Percentiles rank a stretch among this genome's conserved stretches.
Conservation (phyloP, 2,329 filamentous ascomycete genomes). For the Xylaria sp. region DNA sequence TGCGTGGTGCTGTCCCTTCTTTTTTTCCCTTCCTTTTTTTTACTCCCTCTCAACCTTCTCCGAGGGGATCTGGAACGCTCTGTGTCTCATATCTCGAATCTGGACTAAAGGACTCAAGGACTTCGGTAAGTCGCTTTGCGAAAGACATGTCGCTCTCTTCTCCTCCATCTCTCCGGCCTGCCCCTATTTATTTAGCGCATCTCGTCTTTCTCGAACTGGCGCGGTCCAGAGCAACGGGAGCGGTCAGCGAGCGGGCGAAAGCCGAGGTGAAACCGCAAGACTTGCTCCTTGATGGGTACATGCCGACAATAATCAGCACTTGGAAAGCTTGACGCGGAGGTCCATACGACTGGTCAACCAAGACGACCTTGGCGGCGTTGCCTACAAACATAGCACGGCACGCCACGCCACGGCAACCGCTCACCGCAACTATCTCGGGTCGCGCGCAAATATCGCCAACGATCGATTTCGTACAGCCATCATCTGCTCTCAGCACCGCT, state of each 20-base stretch:
- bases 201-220: slow-evolving; percentile 15
- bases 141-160: slow-evolving; percentile 32
- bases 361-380: slow-evolving; percentile 2
- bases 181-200: slow-evolving; percentile 11
- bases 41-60: slow-evolving; percentile 31
- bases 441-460: slow-evolving; percentile 24
- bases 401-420: slow-evolving; percentile 17
- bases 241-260: slow-evolving; percentile 2
- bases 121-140: slow-evolving; percentile 35
- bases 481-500: background rate
- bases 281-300: background rate
- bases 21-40: slow-evolving; percentile 41
- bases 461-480: background rate
- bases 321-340: slow-evolving; percentile 10
- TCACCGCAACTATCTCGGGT: slow-evolving; percentile 21
- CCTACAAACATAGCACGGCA: slow-evolving; percentile 16
- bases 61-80: slow-evolving; percentile 39
- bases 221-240: slow-evolving; percentile 20
- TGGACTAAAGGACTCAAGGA: slow-evolving; percentile 41
- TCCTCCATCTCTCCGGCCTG: slow-evolving; percentile 11
- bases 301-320: slow-evolving; percentile 17
- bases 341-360: background rate
- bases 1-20: slow-evolving; percentile 46
- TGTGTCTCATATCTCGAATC: slow-evolving; percentile 39
- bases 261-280: slow-evolving; percentile 26